Base-by-base conservation (phyloP, 495 filamentous ascomycete genomes). In the Neurospora tetraspora region DNA sequence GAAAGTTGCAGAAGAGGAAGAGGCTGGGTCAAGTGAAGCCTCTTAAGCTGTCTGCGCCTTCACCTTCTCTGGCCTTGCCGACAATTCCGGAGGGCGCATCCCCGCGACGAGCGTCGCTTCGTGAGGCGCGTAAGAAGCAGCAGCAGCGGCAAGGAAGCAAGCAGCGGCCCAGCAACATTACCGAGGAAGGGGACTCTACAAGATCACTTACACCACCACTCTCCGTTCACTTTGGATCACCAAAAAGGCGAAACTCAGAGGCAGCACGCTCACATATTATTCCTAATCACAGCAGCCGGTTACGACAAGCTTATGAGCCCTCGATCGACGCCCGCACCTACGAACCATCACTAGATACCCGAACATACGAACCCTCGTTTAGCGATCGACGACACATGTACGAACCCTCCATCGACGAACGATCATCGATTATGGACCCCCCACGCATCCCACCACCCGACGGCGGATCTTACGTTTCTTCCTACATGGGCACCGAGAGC, bases 1-100 rank as follows among this genome's bases (percentile, higher is more conserved):
- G 85, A 75, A 85, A 85, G 81, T 78, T 85, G 78, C 84, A 83
- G 80, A 83, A 78, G 73, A 83, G 74, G 77, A 77, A 69, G 76
- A 71, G 69, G 23, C 73, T 5, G 39, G 40, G 45, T 31, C 27
- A 34, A 53, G 42, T 74, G 68, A 31, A 59, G 14, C 20, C 23
- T 39, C 16, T 31, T 9, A 31, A 14, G 14, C 53, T 65, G 14
- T 65, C 53, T 34, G 27, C 53, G 27, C 53, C 53, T 65, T 27
- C 53, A 65, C 53, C 27, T 68, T 36, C 69, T 18, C 73, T 74
- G 11, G 73, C 74, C 70, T 75, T 87, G 70, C 83, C 84, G 3
- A 81, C 74, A 20, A 81, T 86, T 68, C 84, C 83, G 6, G 80
- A 84, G 76, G 83, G 85, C 6, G 78, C 81, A 20, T 86, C 85